phyloP scores from a whole-genome alignment of 2,329 filamentous ascomycete species.

The Ophiostoma piceae region DNA sequence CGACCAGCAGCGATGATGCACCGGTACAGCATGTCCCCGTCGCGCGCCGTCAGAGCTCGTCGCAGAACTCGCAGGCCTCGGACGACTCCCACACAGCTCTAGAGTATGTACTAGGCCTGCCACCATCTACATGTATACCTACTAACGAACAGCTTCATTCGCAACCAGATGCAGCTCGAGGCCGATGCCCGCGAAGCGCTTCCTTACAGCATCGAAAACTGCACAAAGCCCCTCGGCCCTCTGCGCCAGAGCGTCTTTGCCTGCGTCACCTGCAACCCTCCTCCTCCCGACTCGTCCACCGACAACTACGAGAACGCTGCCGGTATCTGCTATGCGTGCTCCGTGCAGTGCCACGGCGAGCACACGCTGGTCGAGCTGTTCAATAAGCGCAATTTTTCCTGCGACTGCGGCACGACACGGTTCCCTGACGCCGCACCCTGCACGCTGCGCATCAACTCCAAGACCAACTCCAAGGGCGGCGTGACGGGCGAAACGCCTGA shows the following conservation, averaged over 20 bases:
- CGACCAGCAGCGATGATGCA: conserved; percentile 43
- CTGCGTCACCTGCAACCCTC: conserved; percentile 87
- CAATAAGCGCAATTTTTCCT: conserved; percentile 89
- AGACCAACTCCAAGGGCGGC: conserved; percentile 68
- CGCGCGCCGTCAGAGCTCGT: conserved; percentile 54
- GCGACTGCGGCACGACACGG: conserved; percentile 88
- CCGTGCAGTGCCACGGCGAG: conserved; percentile 92
- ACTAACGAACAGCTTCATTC: conserved; percentile 56
- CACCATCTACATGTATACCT: background rate
- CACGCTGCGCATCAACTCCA: conserved; percentile 64
- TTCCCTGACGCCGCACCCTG: conserved; percentile 68
- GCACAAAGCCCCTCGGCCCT: conserved; percentile 82
- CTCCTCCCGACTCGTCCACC: conserved; percentile 52
- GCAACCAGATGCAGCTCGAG: conserved; percentile 83
- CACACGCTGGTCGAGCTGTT: conserved; percentile 95
- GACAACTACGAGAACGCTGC: conserved; percentile 55
- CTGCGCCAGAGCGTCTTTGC: conserved; percentile 86
- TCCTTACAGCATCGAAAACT: conserved; percentile 91
- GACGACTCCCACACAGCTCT: conserved; percentile 66
- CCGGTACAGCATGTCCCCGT: conserved; percentile 32
- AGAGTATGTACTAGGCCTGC: conserved; percentile 44
- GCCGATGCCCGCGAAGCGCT: conserved; percentile 91
- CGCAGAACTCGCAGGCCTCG: conserved; percentile 55
- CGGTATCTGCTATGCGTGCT: conserved; percentile 93
- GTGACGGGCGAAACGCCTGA: conserved; percentile 72